Base-by-base conservation (phyloP, 345 rosid species). In the Brassica nigra region DNA sequence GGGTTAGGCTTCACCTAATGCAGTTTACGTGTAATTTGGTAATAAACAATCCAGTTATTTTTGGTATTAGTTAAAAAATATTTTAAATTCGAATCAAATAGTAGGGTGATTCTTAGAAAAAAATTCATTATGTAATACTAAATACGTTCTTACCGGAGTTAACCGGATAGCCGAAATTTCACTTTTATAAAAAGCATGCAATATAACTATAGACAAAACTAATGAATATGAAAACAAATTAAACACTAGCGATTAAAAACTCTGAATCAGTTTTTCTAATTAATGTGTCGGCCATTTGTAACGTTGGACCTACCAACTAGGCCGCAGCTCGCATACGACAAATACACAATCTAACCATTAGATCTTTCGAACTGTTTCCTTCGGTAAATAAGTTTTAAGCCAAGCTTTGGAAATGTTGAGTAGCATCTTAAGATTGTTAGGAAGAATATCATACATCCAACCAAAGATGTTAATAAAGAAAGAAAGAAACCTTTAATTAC, bases 271-370 rank as follows among this genome's bases (percentile, higher is more conserved):
- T 44, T 44, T 44, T 44, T 20, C 68, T 67, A 30, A 73, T 44
- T 58, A 59, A 1, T 31, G 59, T 71, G 78, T 79, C 78, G 82
- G 82, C 82, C 82, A 79, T 33, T 44, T 39, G 73, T 73, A 78
- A 31, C 20, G 14, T 67, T 34, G 69, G 78, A 79, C 59, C 82
- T 16, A 74, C 57, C 57, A 52, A 52, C 18, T 5, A 52, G 57
- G 20, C 5, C 57, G 57, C 8, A n/a, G 6, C n/a, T 52, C 20
- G 57, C 57, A 15, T n/a, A n/a, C 57, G 57, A 52, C 57, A 52
- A 52, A 15, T 52, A 52, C 20, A 52, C 57, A 52, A 47, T 57
- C 36, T 14, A 70, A 36, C 69, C 18, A 23, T 59, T 34, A 27
- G 58, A 34, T 59, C 2, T 57, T 68, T 79, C 31, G 2, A 52